Base-by-base conservation (phyloP, 208 protist genomes). In the Crithidia brevicula region DNA sequence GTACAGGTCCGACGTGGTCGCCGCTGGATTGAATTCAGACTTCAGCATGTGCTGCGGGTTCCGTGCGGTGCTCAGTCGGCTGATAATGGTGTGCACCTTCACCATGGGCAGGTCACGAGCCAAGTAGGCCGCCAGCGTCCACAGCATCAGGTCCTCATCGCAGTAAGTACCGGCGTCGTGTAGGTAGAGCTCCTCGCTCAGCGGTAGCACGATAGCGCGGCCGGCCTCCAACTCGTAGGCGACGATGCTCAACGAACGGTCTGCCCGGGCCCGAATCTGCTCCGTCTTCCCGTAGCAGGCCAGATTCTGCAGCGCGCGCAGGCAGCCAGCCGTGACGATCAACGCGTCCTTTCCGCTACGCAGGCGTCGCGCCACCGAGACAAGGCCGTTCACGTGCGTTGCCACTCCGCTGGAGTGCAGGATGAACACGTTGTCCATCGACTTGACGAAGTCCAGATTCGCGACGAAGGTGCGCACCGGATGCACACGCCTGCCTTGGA, bases 141-240 rank as follows among this genome's bases (percentile, higher is more conserved):
- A 96, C 38, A 94, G 73, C 77, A 96, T 89, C 18, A 96, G 64
- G 67, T 96, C 91, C 61, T 96, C 91, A 52, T 94, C 88, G 65
- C 87, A 94, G 72, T 92, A 94, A 11, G 74, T 72, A 1, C 86
- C 85, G 2, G 86, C 91, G 72, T 96, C 91, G 67, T 94, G 88
- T 47, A 96, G 50, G 10, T 59, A 77, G 13, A 96, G 67, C 64
- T 96, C 88, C 60, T 96, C 91, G 16, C 74, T 83, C 31, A 84
- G 52, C 1, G 91, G 83, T 11, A 94, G n/a, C 13, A 94, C 63
- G 2, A 89, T 51, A 11, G 72, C 81, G 8, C 86, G 80, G 15
- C 88, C 88, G 30, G 81, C 77, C 53, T 90, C 80, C 28, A 92
- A n/a, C 50, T 96, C 88, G 61, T 87, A 86, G 0, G 76, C 62